Base-by-base conservation (phyloP, 225 moss, liverwort and hornwort genomes). In the Ulota crispa region DNA sequence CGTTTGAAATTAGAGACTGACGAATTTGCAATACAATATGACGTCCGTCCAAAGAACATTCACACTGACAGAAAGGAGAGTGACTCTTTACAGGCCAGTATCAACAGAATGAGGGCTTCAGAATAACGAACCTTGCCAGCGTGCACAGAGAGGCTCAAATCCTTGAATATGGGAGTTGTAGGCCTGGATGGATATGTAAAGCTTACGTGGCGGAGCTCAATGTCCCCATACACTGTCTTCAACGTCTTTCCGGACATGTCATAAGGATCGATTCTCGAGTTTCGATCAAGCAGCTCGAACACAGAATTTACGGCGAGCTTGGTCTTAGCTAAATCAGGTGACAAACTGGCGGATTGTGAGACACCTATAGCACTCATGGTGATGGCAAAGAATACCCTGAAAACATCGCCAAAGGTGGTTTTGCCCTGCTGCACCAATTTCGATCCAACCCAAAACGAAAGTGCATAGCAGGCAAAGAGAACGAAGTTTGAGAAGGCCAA, bases 171-270 rank as follows among this genome's bases (percentile, higher is more conserved):
- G 76, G 89, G 85, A 30, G 85, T 61, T 31, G 87, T 73, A 14
- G 91, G 89, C 76, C 94, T 87, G 64, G 93, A 86, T 21, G 93
- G 91, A 83, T 93, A 94, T n/a, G 82, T 87, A 77, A 94, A 94
- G 68, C 89, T 84, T 7, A 94, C 45, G 42, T 85, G 81, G 80
- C 82, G 81, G 63, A 94, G 85, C 85, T 92, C 87, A 57, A 94
- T 91, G 27, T 91, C 91, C 26, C 94, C 94, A 19, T 59, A 27
- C 39, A 92, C 81, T 8, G 70, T 57, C 77, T 83, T 78, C 76
- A 92, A 65, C 45, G 83, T 89, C 68, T 80, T 85, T 43, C 91
- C 91, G 8, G 89, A 83, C 39, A 45, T 68, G 39, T 87, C 90
- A 28, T 72, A 82, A 26, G 91, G 91, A 70, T 95, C 92, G 24